Base-by-base conservation (phyloP, 495 filamentous ascomycete species). In the Parachaetomium inaequale region DNA sequence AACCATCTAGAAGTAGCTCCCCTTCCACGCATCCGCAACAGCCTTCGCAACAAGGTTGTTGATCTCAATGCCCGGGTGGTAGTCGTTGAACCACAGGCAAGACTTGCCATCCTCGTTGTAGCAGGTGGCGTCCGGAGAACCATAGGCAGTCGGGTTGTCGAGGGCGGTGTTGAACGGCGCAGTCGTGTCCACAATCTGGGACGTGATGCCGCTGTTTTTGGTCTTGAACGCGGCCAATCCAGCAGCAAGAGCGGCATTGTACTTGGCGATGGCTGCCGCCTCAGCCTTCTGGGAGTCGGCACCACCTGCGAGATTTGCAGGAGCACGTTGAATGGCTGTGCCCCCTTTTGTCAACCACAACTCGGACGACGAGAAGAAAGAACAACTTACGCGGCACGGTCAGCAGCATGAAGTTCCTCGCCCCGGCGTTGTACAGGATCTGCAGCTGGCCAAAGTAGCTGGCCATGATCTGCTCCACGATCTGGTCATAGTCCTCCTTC, bases 371-470 rank as follows among this genome's bases (percentile, higher is more conserved):
- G 3, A 28, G 34, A 57, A 47, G 12, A 45, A 61, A 45, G 17
- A 26, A n/a, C 12, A 53, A 69, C 74, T 45, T 61, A 76, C 74
- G 85, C 0, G 90, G 91, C 3, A 91, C 88, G 57, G 85, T 87
- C 61, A 93, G 59, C 68, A 93, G 82, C n/a, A 88, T 73, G 69
- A 92, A 92, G 63, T 88, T 91, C 53, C 88, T 82, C 7, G 84
- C 89, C 0, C 90, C 91, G 21, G 78, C 78, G 26, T 68, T 55
- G 68, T 91, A 90, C 17, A 89, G 68, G 59, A 86, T 63, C 62
- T 86, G 77, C 4, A 86, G 66, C 25, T 85, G 71, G 1, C 68
- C 67, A 55, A 79, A 78, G 55, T 91, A 89, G 43, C 79, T 79
- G 17, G 77, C 74, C 69, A 88, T 83, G n/a, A 90, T 79, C 29